A percentile compares a stretch with the other conserved stretches of the same genome.
Evolutionary conservation across 805 yeast genomes (phyloP).

Genomic region (Candida oleophila): DNA sequence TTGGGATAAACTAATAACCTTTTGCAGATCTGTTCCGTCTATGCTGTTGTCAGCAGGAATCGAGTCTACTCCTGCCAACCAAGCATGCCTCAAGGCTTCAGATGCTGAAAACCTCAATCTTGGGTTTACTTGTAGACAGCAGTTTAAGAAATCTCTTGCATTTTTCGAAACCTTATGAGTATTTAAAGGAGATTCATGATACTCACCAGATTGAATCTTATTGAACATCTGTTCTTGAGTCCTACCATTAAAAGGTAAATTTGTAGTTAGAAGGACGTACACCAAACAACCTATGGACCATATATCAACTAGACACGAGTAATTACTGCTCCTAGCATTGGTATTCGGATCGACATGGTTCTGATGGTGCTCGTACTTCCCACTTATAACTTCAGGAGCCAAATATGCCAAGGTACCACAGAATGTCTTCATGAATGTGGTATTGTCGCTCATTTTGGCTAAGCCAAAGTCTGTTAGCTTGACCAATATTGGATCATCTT

Average conservation of each 20-base stretch:
- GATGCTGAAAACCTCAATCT: constrained; percentile 67
- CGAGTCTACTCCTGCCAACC: constrained; percentile 54
- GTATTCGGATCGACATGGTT: constrained; percentile 14
- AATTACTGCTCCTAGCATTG: constrained; percentile 29
- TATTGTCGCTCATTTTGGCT: constrained; percentile 84
- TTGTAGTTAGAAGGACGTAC: constrained; percentile 89
- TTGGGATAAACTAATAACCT: constrained; percentile 61
- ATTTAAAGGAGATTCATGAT: constrained; percentile 72
- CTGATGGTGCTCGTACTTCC: constrained; percentile 45
- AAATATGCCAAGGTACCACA: constrained; percentile 97
- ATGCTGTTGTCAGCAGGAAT: constrained; percentile 11
- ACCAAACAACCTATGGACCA: constrained; percentile 97
- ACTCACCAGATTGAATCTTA: constrained; percentile 74
- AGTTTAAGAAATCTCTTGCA: constrained; percentile 70
- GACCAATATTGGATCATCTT: constrained; percentile 86
- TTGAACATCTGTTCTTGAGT: constrained; percentile 84
- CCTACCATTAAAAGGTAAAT: constrained; percentile 90
- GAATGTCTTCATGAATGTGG: constrained; percentile 88
- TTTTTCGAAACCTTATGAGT: constrained; percentile 63
- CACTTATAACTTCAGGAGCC: constrained; percentile 87
- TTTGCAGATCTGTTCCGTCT: constrained; percentile 18
- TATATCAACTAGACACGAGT: constrained; percentile 89
- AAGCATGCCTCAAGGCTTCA: constrained; percentile 74
- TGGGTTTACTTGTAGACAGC: constrained; percentile 78
- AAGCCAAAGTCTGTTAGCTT: constrained; percentile 96